Evolutionary conservation across 176 grass and related monocot species (phyloP), one percentile per base, ranked within the genome.

Genomic region (Raddia distichophylla): DNA sequence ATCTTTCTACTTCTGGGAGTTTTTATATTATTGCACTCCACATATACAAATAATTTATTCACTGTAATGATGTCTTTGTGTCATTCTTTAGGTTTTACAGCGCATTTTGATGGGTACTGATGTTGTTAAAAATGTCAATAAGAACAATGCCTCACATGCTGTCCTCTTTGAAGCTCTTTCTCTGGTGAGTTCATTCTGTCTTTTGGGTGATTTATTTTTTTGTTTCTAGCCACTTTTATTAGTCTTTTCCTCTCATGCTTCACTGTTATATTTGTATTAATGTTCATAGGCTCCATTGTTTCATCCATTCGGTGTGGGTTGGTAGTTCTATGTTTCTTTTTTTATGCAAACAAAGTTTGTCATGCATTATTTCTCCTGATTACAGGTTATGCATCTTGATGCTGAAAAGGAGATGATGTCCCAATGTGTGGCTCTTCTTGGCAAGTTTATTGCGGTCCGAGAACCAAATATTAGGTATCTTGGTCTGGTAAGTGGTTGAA

Each of bases 331-430:
- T 75, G 59, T 47, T 42, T 65, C 13, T 37, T 62, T 79, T 20
- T 34, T 86, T 82, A 5, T 40, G 37, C 37, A 70, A 62, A 63
- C 45, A 73, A 63, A 73, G 0, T 22, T 71, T 68, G 15, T 69
- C 64, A 48, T 84, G 59, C 49, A 72, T 73, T 81, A 50, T 16
- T 75, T 67, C 1, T 63, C 35, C 17, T 43, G 14, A 43, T 77
- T 78, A 76, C 79, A 99, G 96, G 96, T 95, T 87, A 95, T 99
- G 96, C 96, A 99, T 95, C 96, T 99, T 83, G 96, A 99, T 91
- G 96, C 96, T 69, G 96, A 99, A 87, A 99, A 99, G 89, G 96
- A 99, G 87, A 99, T 99, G 96, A 99, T 99, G 96, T 91, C 96
- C 51, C 96, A 99, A 66, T 99, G 96, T 83, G 96, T 99, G 43